phyloP scores from a whole-genome alignment of 805 yeast genomes.

The Kodamaea laetipori region DNA sequence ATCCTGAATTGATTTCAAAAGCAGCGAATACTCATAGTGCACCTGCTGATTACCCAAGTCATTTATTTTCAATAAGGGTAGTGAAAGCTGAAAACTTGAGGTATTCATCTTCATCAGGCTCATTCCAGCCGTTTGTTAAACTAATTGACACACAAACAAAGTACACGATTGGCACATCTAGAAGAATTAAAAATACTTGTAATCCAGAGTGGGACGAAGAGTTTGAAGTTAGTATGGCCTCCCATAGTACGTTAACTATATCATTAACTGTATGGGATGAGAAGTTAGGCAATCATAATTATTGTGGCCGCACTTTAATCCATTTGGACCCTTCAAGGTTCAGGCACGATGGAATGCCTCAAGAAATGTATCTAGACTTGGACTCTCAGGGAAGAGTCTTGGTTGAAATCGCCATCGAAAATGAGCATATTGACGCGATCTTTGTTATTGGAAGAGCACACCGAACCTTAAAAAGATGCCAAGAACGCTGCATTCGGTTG shows the following conservation, averaged over 20 bases:
- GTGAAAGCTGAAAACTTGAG: slow-evolving; percentile 62
- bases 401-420: slow-evolving; percentile 71
- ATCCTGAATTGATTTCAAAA: slow-evolving; percentile 57
- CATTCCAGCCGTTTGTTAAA: slow-evolving; percentile 59
- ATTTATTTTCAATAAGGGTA: slow-evolving; percentile 63
- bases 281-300: slow-evolving; percentile 52
- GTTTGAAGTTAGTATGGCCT: slow-evolving; percentile 56
- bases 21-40: slow-evolving; percentile 35
- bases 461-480: slow-evolving; percentile 60
- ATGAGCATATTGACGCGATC: slow-evolving; percentile 75
- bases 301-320: slow-evolving; percentile 64
- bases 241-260: slow-evolving; percentile 46
- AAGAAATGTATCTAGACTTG: slow-evolving; percentile 56
- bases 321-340: slow-evolving; percentile 62
- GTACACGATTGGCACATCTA: slow-evolving; percentile 65
- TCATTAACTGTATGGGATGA: slow-evolving; percentile 74
- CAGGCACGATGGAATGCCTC: slow-evolving; percentile 67
- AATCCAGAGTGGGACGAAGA: slow-evolving; percentile 89
- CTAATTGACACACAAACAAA: slow-evolving; percentile 56
- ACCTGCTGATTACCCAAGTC: slow-evolving; percentile 39
- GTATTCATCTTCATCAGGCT: slow-evolving; percentile 37
- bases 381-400: slow-evolving; percentile 69
- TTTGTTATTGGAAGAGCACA: slow-evolving; percentile 78
- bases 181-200: slow-evolving; percentile 56
- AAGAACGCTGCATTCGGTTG: slow-evolving; percentile 64